phyloP scores from a whole-genome alignment of 495 filamentous ascomycete species.

The Aspergillus sclerotioniger region DNA sequence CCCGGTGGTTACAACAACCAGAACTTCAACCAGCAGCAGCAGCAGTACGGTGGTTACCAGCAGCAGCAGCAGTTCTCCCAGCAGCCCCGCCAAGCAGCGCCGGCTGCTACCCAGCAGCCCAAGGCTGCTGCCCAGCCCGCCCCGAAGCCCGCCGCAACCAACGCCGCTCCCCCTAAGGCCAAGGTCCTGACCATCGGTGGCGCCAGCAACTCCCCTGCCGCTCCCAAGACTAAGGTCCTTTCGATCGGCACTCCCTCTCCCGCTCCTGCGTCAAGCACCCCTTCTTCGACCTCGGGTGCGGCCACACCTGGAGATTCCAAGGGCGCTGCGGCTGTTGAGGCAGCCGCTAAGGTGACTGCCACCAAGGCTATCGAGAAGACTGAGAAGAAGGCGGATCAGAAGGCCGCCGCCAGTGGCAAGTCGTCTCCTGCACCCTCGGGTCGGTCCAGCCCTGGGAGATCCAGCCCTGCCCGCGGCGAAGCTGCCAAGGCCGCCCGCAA shows the following conservation, averaged over 20 bases:
- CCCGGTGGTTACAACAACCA: slow-evolving; percentile 33
- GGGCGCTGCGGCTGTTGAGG: slow-evolving; percentile 47
- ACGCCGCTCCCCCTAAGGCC: slow-evolving; percentile 57
- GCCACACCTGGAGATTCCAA: slow-evolving; percentile 55
- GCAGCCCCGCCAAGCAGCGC: slow-evolving; percentile 57
- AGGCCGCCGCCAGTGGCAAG: slow-evolving; percentile 58
- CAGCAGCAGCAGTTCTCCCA: slow-evolving; percentile 51
- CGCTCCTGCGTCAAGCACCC: slow-evolving; percentile 17
- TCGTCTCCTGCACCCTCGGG: slow-evolving; percentile 78
- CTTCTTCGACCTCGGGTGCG: slow-evolving; percentile 38
- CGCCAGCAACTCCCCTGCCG: slow-evolving; percentile 42
- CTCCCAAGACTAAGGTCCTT: slow-evolving; percentile 65
- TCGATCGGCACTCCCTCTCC: slow-evolving; percentile 58
- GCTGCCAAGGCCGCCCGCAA: slow-evolving; percentile 60
- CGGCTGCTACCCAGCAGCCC: slow-evolving; percentile 33
- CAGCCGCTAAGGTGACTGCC: slow-evolving; percentile 70
- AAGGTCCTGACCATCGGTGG: slow-evolving; percentile 69
- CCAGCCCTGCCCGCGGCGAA: slow-evolving; percentile 47
- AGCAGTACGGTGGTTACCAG: slow-evolving; percentile 40
- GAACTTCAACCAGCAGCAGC: slow-evolving; percentile 29
- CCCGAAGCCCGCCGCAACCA: slow-evolving; percentile 37
- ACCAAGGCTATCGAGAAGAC: slow-evolving; percentile 79
- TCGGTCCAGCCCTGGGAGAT: slow-evolving; percentile 65
- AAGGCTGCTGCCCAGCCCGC: slow-evolving; percentile 30
- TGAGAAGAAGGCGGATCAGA: slow-evolving; percentile 52